Conservation (phyloP, 164 flowering plant species). For the Vitis amurensis region DNA sequence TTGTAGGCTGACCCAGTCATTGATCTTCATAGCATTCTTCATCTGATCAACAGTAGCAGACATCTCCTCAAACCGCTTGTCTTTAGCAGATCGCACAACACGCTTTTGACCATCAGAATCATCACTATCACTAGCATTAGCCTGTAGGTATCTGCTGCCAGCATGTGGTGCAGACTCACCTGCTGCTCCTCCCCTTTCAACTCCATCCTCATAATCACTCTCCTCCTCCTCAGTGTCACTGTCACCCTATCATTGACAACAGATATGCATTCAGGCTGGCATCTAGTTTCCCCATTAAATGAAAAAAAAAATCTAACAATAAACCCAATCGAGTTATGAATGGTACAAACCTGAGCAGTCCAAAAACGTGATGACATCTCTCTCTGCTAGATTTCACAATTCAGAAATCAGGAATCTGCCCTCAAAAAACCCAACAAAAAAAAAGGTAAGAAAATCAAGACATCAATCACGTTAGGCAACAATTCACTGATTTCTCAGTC, state of each 20-base stretch:
- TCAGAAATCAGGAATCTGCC: too few species aligned
- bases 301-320: neutral
- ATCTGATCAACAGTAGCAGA: conserved; percentile 74
- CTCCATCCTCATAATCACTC: conserved; percentile 39
- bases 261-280: neutral
- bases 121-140: conserved; percentile 60
- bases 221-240: conserved; percentile 59
- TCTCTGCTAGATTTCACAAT: too few species aligned
- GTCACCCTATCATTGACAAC: conserved; percentile 36
- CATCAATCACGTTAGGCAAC: too few species aligned
- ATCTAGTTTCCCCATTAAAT: too few species aligned
- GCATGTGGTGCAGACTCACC: conserved; percentile 30
- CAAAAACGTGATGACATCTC: too few species aligned
- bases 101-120: conserved; percentile 65
- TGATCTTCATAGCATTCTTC: conserved; percentile 90
- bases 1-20: conserved; percentile 91
- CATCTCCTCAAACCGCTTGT: conserved; percentile 84
- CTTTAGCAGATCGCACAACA: conserved; percentile 75
- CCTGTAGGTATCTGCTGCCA: conserved; percentile 46
- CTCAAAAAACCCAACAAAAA: too few species aligned
- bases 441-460: too few species aligned
- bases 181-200: conserved; percentile 15
- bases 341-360: too few species aligned
- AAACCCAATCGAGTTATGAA: neutral
- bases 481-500: too few species aligned